Base-by-base conservation (phyloP, 176 grass and related monocot species). In the Rhynchospora pubera region DNA sequence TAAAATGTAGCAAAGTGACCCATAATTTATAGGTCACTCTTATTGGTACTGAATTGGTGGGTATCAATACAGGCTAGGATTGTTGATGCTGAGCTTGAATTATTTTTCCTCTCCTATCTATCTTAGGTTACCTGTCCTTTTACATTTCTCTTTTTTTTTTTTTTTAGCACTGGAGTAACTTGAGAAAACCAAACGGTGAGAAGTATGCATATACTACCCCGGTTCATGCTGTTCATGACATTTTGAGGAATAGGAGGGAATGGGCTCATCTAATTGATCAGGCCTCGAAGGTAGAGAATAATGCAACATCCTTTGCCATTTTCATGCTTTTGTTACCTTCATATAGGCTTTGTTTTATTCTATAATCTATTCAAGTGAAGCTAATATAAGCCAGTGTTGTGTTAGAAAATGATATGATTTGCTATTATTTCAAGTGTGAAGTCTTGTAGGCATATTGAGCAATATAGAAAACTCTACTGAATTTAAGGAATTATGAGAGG, bases 191-290 rank as follows among this genome's bases (percentile, higher is more conserved):
- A 69, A 93, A 85, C 63, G 82, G 65, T 24, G 92, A 94, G 79
- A 78, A 83, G 61, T 85, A 85, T 89, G 75, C 63, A 45, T 89
- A 91, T 83, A 61, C 85, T 76, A 93, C 78, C 72, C 81, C 77
- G 62, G 77, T 82, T 57, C 89, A 90, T 87, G 90, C 92, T 78
- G 91, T 98, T 43, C 84, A 94, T 13, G 92, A 93, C 84, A 94
- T 87, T 80, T 86, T 98, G 78, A 91, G 85, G 65, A 90, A 84
- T 72, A 89, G 86, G 52, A 90, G 47, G 52, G 95, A 98, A 76
- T 98, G 95, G 95, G 82, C 87, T 85, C 89, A 94, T 87, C 83
- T 98, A 69, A 58, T 98, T 82, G 80, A 90, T 78, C 92, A 91
- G 82, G 87, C 85, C 83, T 77, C 92, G 51, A 91, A 90, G 90